A percentile compares a stretch with the other conserved stretches of the same genome.
These are phyloP conservation scores for Didymella glomerata DNA, from an alignment of 2,329 filamentous ascomycete species.

Conservation along the genomic window DNA sequence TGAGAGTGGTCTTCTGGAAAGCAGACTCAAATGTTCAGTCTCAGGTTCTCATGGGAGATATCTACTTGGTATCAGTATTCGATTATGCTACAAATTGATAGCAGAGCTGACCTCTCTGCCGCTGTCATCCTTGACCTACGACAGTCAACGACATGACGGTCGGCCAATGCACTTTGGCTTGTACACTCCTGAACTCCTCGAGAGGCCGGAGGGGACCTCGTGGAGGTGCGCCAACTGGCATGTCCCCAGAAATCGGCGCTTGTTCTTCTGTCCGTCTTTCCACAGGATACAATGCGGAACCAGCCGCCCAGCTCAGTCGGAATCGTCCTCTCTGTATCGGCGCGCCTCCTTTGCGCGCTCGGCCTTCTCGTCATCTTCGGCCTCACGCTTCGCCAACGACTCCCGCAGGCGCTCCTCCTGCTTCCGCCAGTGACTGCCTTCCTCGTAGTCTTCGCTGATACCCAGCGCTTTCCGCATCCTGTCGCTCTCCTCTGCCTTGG, in stretches of 20 bases:
- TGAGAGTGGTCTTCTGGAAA: too few species aligned
- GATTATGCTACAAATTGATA: not conserved
- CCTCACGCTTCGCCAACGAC: slow-evolving; percentile 51
- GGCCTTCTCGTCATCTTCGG: slow-evolving; percentile 44
- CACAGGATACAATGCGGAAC: not conserved
- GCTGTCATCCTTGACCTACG: not conserved
- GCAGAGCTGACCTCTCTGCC: slow-evolving; percentile 10
- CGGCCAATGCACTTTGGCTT: not conserved
- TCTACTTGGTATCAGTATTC: slow-evolving; percentile 6
- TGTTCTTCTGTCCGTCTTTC: not conserved
- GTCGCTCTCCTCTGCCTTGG: slow-evolving; percentile 96
- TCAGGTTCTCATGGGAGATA: not conserved
- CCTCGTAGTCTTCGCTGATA: slow-evolving; percentile 84
- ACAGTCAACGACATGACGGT: not conserved
- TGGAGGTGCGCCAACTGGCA: not conserved
- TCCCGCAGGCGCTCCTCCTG: slow-evolving; percentile 75
- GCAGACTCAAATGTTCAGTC: not conserved
- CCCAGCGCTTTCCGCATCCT: slow-evolving; percentile 84
- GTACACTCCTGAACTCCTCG: not conserved
- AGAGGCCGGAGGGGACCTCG: too few species aligned
- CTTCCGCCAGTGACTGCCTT: slow-evolving; percentile 84
- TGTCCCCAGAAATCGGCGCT: not conserved
- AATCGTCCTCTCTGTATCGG: slow-evolving; percentile 39
- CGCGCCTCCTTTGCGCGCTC: slow-evolving; percentile 37
- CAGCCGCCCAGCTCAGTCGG: slow-evolving; percentile 32